These are phyloP conservation scores for Diplotaxis tenuifolia DNA, from an alignment of 345 rosid genomes.

Conservation along the genomic window DNA sequence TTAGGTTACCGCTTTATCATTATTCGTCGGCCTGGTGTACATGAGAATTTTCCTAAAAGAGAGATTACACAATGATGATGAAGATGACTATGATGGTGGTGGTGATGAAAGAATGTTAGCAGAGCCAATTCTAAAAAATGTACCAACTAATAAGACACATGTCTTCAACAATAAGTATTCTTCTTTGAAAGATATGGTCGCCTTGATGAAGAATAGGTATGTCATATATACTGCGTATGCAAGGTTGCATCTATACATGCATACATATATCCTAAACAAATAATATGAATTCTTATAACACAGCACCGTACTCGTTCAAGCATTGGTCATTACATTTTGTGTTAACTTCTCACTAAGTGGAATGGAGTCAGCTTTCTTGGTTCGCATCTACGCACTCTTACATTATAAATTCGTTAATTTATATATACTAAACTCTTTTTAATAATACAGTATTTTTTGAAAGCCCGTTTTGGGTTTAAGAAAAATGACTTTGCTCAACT, in stretches of 20 bases:
- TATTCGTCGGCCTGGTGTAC: conserved; percentile 57
- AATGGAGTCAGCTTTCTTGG: conserved; percentile 53
- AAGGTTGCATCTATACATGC: background rate
- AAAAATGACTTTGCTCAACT: conserved; percentile 74
- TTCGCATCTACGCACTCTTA: conserved; percentile 11
- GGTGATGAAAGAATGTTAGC: conserved; percentile 14
- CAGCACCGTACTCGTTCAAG: conserved; percentile 64
- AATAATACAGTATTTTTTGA: conserved; percentile 62
- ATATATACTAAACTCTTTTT: background rate
- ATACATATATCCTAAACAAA: background rate
- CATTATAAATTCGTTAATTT: too few relatives aligned
- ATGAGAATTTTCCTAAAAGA: conserved; percentile 80
- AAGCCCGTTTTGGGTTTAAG: conserved; percentile 75
- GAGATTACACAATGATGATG: conserved; percentile 28
- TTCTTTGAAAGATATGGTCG: conserved; percentile 46
- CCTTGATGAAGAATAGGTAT: conserved; percentile 60
- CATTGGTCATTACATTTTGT: conserved; percentile 71
- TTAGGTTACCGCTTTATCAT: conserved; percentile 55
- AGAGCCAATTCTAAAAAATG: conserved; percentile 47
- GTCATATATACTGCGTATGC: background rate
- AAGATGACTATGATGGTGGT: background rate
- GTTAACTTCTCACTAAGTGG: conserved; percentile 57
- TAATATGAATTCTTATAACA: background rate
- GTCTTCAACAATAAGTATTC: conserved; percentile 42
- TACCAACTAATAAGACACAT: conserved; percentile 18